These are phyloP conservation scores for Pyrus betulifolia DNA, from an alignment of 306 rosid species.

Conservation along the genomic window DNA sequence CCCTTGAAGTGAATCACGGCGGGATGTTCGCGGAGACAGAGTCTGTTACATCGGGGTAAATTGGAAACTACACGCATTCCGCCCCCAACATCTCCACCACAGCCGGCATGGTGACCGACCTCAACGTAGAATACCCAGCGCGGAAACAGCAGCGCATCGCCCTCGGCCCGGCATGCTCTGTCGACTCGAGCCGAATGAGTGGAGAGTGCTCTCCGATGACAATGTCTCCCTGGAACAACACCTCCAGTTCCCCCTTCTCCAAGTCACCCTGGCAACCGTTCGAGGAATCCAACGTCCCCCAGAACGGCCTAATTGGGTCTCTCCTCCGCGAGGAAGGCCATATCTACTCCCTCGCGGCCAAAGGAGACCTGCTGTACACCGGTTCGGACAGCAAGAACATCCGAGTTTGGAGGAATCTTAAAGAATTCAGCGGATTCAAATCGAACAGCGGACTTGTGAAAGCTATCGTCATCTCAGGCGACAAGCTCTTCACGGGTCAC, in stretches of 20 bases:
- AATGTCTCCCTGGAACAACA: conserved; percentile 84
- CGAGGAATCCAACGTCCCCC: conserved; percentile 9
- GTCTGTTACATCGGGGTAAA: conserved; percentile 10
- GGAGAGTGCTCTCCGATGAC: conserved; percentile 74
- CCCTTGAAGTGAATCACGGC: neutral
- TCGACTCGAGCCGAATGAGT: conserved; percentile 44
- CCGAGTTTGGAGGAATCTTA: conserved; percentile 83
- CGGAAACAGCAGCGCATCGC: conserved; percentile 43
- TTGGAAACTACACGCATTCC: conserved; percentile 24
- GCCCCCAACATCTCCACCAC: conserved; percentile 38
- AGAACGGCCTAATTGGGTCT: conserved; percentile 28
- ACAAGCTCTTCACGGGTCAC: conserved; percentile 78
- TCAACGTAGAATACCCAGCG: conserved; percentile 28
- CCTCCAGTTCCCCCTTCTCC: conserved; percentile 14
- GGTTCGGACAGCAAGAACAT: conserved; percentile 95
- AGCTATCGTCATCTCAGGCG: conserved; percentile 61
- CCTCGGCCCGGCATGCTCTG: conserved; percentile 13
- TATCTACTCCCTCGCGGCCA: conserved; percentile 73
- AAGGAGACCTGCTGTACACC: conserved; percentile 65
- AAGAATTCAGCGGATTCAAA: conserved; percentile 69
- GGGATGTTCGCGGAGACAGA: conserved; percentile 14
- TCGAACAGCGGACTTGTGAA: conserved; percentile 83
- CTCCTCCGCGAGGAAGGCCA: conserved; percentile 80
- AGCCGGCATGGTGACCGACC: conserved; percentile 1
- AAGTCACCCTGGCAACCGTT: conserved; percentile 44